phyloP scores from a whole-genome alignment of 2,329 filamentous ascomycete genomes.

The Dothidotthia symphoricarpi region DNA sequence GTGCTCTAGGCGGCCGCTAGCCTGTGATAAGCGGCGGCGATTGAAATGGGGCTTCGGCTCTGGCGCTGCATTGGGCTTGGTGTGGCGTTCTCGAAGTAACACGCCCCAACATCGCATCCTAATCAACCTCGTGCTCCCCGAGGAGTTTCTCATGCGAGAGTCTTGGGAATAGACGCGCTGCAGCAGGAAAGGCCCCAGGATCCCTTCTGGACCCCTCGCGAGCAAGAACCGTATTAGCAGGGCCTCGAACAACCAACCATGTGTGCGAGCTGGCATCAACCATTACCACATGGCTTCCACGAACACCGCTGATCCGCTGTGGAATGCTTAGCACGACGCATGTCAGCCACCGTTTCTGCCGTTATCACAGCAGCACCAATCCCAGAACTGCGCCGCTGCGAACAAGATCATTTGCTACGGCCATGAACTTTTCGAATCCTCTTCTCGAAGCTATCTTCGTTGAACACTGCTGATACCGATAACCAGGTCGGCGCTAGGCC shows the following conservation, averaged over 20 bases:
- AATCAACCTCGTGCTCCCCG: slow-evolving; percentile 6
- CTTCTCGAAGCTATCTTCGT: slow-evolving; percentile 18
- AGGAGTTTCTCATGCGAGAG: slow-evolving; percentile 3
- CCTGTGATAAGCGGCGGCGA: slow-evolving; percentile 40
- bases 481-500: slow-evolving; percentile 25
- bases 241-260: too few species aligned
- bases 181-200: slow-evolving; percentile 2
- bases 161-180: slow-evolving; percentile 1
- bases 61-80: slow-evolving; percentile 30
- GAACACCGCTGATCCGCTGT: too few species aligned
- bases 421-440: slow-evolving; percentile 15
- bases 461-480: slow-evolving; percentile 18
- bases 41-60: slow-evolving; percentile 37
- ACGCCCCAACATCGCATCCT: neutral
- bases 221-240: too few species aligned
- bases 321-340: slow-evolving; percentile 8
- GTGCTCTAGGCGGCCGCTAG: slow-evolving; percentile 15
- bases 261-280: too few species aligned
- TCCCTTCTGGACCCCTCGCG: too few species aligned
- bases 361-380: slow-evolving; percentile 15
- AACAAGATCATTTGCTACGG: slow-evolving; percentile 11
- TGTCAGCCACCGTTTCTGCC: slow-evolving; percentile 9
- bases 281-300: too few species aligned
- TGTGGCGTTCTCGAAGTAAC: slow-evolving; percentile 29
- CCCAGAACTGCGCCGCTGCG: slow-evolving; percentile 9